Conservation (phyloP, 257 asterid species). For the Parsonsia alboflavescens region DNA sequence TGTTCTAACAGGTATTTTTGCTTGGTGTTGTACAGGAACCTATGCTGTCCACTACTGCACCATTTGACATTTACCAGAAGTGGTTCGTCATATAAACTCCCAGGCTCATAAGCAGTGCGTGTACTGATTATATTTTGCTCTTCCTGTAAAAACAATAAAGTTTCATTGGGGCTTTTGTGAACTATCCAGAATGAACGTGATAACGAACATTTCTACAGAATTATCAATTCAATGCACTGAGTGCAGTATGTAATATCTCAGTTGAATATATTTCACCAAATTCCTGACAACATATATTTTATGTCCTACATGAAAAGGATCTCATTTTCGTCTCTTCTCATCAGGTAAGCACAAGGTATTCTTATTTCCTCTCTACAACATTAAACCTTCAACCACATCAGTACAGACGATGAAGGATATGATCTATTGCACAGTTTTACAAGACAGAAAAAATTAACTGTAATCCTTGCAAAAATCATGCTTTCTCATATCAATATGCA, state of each 20-base stretch:
- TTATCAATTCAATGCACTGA: background rate
- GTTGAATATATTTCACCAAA: background rate
- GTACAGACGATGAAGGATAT: background rate
- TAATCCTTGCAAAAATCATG: background rate
- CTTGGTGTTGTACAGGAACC: slow-evolving; percentile 55
- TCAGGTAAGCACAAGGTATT: background rate
- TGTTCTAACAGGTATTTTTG: slow-evolving; percentile 5
- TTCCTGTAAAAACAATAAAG: background rate
- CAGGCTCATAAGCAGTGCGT: background rate
- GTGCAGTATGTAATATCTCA: background rate
- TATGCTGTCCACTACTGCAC: slow-evolving; percentile 54
- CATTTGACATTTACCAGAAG: slow-evolving; percentile 58
- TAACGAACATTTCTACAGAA: background rate
- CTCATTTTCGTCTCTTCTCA: background rate
- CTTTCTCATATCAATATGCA: background rate
- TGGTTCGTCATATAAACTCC: slow-evolving; percentile 34
- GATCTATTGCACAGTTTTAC: background rate
- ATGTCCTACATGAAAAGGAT: background rate
- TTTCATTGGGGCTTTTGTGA: background rate
- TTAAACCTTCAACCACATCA: background rate
- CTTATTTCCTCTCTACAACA: background rate
- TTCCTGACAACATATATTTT: background rate
- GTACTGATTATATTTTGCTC: slow-evolving; percentile 3
- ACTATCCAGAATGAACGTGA: background rate
- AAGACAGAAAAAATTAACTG: background rate